A percentile compares a stretch with the other conserved stretches of the same genome.
Evolutionary conservation across 805 yeast genomes (phyloP).

Genomic region (Cephaloascus albidus): DNA sequence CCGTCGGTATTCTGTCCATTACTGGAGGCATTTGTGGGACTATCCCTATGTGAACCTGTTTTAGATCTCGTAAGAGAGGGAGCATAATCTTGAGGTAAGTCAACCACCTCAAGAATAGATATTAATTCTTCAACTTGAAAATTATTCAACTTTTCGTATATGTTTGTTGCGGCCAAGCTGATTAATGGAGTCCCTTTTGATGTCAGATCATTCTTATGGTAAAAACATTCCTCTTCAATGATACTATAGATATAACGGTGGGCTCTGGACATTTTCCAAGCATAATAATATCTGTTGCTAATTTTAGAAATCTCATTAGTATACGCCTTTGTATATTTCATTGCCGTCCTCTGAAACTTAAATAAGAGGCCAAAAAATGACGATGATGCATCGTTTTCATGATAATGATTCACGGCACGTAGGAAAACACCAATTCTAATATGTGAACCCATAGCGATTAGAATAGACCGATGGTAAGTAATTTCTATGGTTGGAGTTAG

Average conservation of each 20-base stretch:
- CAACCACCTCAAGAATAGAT: neutral
- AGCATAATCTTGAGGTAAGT: neutral
- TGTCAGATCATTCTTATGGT: constrained; percentile 3
- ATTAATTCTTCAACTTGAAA: neutral
- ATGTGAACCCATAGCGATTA: constrained; percentile 3
- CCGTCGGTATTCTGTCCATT: neutral
- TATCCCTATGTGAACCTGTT: neutral
- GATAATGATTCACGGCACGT: neutral
- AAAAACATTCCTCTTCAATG: constrained; percentile 18
- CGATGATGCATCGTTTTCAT: constrained; percentile 6
- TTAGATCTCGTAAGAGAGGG: too few species aligned
- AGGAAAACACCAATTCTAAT: neutral
- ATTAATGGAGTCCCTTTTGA: too few species aligned
- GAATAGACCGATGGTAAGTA: constrained; percentile 27
- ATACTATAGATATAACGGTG: constrained; percentile 29
- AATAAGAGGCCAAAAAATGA: neutral
- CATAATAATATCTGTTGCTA: constrained; percentile 52
- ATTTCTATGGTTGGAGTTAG: constrained; percentile 25
- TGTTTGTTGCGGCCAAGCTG: neutral
- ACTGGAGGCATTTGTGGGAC: neutral
- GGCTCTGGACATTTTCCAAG: constrained; percentile 60
- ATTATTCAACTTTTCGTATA: neutral
- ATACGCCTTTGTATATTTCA: constrained; percentile 31
- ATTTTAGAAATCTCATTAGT: constrained; percentile 29
- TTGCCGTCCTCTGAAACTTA: constrained; percentile 6